Evolutionary conservation across 176 grass and related monocot species (phyloP).

Genomic region (Alopecurus myosuroides): DNA sequence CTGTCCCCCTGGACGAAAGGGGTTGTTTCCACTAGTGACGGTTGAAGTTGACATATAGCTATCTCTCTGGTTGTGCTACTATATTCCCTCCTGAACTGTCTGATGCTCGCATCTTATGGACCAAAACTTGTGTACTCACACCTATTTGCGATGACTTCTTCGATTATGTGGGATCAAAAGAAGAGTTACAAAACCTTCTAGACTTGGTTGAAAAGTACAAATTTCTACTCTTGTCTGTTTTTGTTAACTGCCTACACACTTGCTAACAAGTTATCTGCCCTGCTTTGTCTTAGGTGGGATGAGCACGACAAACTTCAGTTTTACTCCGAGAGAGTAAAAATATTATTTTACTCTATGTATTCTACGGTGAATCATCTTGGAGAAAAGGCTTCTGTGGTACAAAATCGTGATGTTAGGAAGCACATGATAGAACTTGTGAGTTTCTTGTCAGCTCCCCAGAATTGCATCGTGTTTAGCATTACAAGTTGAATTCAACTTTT

Average conservation of each 20-base stretch:
- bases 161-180: neutral
- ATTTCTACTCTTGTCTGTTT: neutral
- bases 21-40: too few species aligned
- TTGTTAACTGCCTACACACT: neutral
- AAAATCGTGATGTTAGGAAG: neutral
- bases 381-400: neutral
- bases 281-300: neutral
- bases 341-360: neutral
- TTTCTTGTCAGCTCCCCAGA: neutral
- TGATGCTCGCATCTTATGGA: neutral
- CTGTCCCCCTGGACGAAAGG: too few species aligned
- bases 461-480: neutral
- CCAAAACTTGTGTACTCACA: neutral
- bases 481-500: neutral
- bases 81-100: neutral
- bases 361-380: neutral
- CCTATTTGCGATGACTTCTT: neutral
- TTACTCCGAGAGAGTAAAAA: neutral
- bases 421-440: constrained; percentile 43
- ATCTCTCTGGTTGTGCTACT: neutral
- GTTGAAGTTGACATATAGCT: neutral
- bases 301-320: neutral
- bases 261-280: neutral
- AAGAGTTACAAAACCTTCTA: neutral
- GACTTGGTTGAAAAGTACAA: neutral